phyloP scores from a whole-genome alignment of 176 grass and related monocot genomes.

The Triticum timopheevii region DNA sequence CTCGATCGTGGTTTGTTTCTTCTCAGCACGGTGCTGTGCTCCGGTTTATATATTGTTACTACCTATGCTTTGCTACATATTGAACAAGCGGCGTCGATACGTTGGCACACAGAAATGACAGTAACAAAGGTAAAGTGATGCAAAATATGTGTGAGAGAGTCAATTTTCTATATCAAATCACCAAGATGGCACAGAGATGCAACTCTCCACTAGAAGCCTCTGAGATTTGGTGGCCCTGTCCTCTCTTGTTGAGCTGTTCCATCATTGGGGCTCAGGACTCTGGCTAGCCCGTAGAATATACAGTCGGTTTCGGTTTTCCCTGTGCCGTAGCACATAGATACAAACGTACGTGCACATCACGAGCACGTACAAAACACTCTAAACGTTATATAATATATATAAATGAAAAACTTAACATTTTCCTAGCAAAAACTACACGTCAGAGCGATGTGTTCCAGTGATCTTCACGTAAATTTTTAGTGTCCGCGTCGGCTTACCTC shows the following conservation, averaged over 20 bases:
- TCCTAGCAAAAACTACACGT: neutral
- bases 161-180: neutral
- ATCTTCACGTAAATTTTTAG: too few relatives aligned
- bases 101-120: constrained; percentile 14
- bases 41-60: neutral
- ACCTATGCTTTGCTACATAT: neutral
- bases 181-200: neutral
- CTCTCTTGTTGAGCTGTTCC: constrained; percentile 8
- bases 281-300: neutral
- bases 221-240: neutral
- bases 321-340: constrained; percentile 11
- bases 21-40: too few relatives aligned
- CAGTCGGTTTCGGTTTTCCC: constrained; percentile 37
- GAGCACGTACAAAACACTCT: neutral
- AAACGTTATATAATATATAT: neutral
- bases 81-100: neutral
- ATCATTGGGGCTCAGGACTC: neutral
- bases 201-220: neutral
- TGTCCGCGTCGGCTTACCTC: too few relatives aligned
- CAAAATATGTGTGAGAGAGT: neutral
- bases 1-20: neutral
- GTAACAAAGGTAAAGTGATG: constrained; percentile 10
- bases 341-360: neutral
- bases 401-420: neutral
- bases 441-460: neutral